Percentiles rank a stretch among this genome's conserved stretches.
Conservation (phyloP, 495 filamentous ascomycete genomes). For the Lichina pygmaea region DNA sequence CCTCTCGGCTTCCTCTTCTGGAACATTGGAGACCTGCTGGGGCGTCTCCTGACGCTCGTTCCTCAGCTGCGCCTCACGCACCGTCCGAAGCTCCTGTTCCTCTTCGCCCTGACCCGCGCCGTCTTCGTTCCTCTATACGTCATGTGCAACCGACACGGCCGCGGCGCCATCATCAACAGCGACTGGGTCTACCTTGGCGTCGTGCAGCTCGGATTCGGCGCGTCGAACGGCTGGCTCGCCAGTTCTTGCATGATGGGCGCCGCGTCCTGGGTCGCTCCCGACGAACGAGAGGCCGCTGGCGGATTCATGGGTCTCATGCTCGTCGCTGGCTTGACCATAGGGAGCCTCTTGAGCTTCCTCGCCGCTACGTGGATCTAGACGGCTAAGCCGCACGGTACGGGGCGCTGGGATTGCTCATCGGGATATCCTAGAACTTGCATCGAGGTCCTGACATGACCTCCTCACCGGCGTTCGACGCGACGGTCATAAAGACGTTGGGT, state of each 20-base stretch:
- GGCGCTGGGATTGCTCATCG: too few relatives aligned
- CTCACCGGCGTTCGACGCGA: too few relatives aligned
- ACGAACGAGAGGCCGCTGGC: constrained; percentile 67
- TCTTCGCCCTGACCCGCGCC: constrained; percentile 30
- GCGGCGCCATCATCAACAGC: constrained; percentile 38
- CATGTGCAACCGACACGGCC: constrained; percentile 58
- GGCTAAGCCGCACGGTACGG: too few relatives aligned
- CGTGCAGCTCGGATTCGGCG: constrained; percentile 61
- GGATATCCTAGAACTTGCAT: too few relatives aligned
- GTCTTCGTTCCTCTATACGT: constrained; percentile 65
- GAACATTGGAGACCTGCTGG: constrained; percentile 70
- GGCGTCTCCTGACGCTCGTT: constrained; percentile 41
- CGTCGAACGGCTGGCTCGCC: constrained; percentile 65
- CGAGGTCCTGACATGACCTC: too few relatives aligned
- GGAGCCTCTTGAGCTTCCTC: constrained; percentile 66
- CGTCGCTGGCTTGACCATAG: constrained; percentile 54
- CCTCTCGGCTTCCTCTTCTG: constrained; percentile 79
- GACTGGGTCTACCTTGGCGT: constrained; percentile 71
- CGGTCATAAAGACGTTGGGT: too few relatives aligned
- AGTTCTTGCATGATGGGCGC: constrained; percentile 79
- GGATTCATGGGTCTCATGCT: constrained; percentile 85
- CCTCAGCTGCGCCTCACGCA: constrained; percentile 31
- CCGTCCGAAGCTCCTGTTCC: constrained; percentile 34
- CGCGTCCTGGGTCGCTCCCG: constrained; percentile 43
- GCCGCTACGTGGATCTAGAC: too few relatives aligned